A percentile compares a stretch with the other conserved stretches of the same genome.
phyloP scores from a whole-genome alignment of 2,329 filamentous ascomycete species.

The Aspergillus sp. region DNA sequence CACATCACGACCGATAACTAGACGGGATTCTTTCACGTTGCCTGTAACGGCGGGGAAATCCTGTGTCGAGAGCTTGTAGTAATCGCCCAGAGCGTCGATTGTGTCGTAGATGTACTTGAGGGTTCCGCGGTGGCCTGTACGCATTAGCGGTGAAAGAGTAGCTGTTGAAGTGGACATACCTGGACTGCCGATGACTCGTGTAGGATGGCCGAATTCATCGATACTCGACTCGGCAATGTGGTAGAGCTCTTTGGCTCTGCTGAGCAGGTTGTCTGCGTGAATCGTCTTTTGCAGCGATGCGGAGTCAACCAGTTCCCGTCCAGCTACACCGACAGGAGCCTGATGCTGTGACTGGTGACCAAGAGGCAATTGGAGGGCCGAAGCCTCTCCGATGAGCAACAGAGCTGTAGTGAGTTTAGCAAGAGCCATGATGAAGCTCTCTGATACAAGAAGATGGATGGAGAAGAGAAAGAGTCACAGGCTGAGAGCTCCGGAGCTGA shows the following conservation, averaged over 20 bases:
- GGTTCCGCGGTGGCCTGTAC: constrained; percentile 54
- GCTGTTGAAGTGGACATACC: constrained; percentile 35
- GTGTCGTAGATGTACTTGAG: constrained; percentile 58
- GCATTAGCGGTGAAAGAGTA: neutral
- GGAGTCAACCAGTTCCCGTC: constrained; percentile 44
- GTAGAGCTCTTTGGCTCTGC: constrained; percentile 58
- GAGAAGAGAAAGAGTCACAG: neutral
- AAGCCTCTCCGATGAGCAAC: constrained; percentile 7
- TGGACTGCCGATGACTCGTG: constrained; percentile 64
- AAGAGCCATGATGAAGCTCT: neutral
- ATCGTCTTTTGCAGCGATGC: constrained; percentile 43
- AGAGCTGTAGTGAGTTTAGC: neutral
- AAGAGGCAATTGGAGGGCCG: constrained; percentile 16
- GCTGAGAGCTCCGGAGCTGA: too few relatives aligned
- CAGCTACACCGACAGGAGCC: constrained; percentile 9
- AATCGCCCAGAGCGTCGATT: constrained; percentile 36
- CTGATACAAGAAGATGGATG: neutral
- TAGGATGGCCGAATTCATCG: constrained; percentile 63
- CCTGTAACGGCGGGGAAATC: constrained; percentile 58
- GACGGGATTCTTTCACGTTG: constrained; percentile 55
- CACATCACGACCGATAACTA: constrained; percentile 53
- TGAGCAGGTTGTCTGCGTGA: constrained; percentile 50
- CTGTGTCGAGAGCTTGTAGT: constrained; percentile 43
- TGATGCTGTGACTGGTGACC: constrained; percentile 5
- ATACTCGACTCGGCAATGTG: constrained; percentile 56